phyloP scores from a whole-genome alignment of 768 basidiomycete species.

The Agrocybe pediades region DNA sequence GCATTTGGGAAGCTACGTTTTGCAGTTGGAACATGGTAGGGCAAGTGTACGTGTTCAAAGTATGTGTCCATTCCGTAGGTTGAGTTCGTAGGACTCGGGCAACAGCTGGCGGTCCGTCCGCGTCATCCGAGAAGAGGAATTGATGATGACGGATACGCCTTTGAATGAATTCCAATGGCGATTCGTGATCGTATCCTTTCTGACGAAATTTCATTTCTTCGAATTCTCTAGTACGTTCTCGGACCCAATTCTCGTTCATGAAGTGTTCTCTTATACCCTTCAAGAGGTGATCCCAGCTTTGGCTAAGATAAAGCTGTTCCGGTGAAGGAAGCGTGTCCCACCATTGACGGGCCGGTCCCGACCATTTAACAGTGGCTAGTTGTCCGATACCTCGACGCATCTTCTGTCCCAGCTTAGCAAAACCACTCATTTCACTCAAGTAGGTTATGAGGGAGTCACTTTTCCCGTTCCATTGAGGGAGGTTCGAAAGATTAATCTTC shows the following conservation, averaged over 20 bases:
- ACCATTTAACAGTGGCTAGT: neutral
- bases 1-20: neutral
- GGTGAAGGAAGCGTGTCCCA: neutral
- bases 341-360: neutral
- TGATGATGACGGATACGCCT: conserved; percentile 1
- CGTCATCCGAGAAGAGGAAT: neutral
- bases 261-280: no score
- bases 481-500: neutral
- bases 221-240: no score
- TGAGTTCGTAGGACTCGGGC: conserved; percentile 4
- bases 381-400: neutral
- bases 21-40: neutral
- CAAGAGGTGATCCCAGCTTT: no score
- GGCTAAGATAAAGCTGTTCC: no score
- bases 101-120: neutral
- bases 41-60: neutral
- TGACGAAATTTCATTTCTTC: conserved; percentile 8
- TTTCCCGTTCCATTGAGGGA: conserved; percentile 5
- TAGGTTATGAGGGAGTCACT: neutral
- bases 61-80: conserved; percentile 3
- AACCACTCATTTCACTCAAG: neutral
- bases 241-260: no score
- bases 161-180: conserved; percentile 6
- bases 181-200: neutral
- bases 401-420: neutral